A percentile compares a stretch with the other conserved stretches of the same genome.
Conservation (phyloP, 106 monocot species). For the Cymbidium sinense region DNA sequence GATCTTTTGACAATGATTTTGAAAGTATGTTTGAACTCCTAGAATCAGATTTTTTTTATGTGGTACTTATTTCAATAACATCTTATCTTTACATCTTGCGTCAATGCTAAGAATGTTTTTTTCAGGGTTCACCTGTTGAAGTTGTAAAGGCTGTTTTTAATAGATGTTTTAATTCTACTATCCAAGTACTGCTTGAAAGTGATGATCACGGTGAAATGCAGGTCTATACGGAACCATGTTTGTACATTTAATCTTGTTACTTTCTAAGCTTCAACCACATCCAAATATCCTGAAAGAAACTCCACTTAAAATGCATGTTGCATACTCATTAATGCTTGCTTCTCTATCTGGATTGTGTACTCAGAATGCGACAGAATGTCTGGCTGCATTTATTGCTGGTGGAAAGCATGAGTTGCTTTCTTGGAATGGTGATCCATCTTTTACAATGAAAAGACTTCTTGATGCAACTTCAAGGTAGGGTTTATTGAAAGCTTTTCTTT, state of each 20-base stretch:
- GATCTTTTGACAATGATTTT: constrained; percentile 89
- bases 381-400: constrained; percentile 68
- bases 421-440: constrained; percentile 56
- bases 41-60: neutral
- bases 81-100: neutral
- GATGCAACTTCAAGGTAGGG: constrained; percentile 81
- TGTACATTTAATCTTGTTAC: neutral
- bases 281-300: neutral
- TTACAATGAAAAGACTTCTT: constrained; percentile 76
- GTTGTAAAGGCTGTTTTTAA: constrained; percentile 70
- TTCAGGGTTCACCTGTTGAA: constrained; percentile 68
- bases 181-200: constrained; percentile 65
- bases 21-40: constrained; percentile 43
- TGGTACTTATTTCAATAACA: neutral
- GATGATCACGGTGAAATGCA: constrained; percentile 95
- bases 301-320: neutral
- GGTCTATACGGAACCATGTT: constrained; percentile 25
- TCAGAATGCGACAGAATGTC: constrained; percentile 97
- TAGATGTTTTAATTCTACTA: constrained; percentile 56
- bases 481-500: neutral
- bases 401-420: constrained; percentile 77
- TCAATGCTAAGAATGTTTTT: constrained; percentile 5
- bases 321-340: neutral
- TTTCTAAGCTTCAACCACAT: neutral
- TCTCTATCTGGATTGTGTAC: constrained; percentile 6